phyloP scores from a whole-genome alignment of 257 asterid genomes.

The Lycium ferocissimum region DNA sequence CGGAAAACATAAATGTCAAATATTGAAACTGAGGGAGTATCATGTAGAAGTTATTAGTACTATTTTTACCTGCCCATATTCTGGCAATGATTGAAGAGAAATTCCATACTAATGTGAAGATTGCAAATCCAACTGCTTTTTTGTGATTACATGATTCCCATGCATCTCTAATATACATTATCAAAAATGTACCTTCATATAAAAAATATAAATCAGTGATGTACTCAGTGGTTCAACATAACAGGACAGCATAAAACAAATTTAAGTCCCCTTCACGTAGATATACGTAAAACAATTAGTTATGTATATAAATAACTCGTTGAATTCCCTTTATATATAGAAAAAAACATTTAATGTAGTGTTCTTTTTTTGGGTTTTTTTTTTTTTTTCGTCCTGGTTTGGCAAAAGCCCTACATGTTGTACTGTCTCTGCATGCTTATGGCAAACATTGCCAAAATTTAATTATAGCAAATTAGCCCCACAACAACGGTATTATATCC shows the following conservation, averaged over 20 bases:
- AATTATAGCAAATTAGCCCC: constrained; percentile 22
- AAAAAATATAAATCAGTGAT: neutral
- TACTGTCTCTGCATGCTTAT: neutral
- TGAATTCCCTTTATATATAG: neutral
- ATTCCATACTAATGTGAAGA: constrained; percentile 85
- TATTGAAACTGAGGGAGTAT: neutral
- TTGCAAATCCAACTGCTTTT: constrained; percentile 76
- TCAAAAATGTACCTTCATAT: constrained; percentile 73
- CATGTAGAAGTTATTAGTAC: neutral
- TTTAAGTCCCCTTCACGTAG: neutral
- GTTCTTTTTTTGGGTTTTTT: too few species aligned
- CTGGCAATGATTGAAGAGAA: constrained; percentile 68
- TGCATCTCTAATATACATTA: constrained; percentile 56
- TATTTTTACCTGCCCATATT: constrained; percentile 77
- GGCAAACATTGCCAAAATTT: neutral
- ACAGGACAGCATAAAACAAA: neutral
- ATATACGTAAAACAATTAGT: neutral
- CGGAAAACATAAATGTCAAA: neutral
- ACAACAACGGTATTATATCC: neutral
- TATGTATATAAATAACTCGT: neutral
- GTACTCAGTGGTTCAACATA: neutral
- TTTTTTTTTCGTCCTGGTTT: neutral
- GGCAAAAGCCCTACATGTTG: constrained; percentile 10
- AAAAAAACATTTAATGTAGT: too few species aligned
- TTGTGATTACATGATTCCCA: constrained; percentile 91